A percentile compares a stretch with the other conserved stretches of the same genome.
Conservation (phyloP, 768 basidiomycete species). For the Auricularia cornea region DNA sequence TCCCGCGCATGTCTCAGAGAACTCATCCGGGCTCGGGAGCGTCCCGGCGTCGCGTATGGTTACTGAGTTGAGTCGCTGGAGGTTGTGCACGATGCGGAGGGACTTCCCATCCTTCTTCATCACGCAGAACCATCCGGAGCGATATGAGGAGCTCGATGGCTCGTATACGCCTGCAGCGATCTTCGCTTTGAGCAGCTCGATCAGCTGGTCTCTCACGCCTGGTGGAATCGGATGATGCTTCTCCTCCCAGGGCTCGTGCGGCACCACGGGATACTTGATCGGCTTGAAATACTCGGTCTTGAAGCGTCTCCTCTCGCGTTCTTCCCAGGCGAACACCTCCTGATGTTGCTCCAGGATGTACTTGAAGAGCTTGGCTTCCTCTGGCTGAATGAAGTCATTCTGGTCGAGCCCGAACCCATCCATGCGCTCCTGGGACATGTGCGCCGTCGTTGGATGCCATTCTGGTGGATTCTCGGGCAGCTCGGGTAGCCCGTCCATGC, state of each 20-base stretch:
- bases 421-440: constrained; percentile 13
- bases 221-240: not conserved
- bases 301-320: constrained; percentile 28
- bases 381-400: constrained; percentile 22
- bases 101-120: constrained; percentile 30
- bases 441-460: not conserved
- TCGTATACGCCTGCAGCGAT: constrained; percentile 33
- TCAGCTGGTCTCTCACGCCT: constrained; percentile 11
- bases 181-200: constrained; percentile 25
- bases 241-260: constrained; percentile 2
- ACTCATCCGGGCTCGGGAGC: not conserved
- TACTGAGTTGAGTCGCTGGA: constrained; percentile 29
- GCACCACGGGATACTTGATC: not conserved
- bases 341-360: not conserved
- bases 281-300: constrained; percentile 4
- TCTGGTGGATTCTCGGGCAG: constrained; percentile 2
- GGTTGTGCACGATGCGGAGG: constrained; percentile 27
- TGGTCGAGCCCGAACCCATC: constrained; percentile 8
- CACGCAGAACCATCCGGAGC: constrained; percentile 32
- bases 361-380: constrained; percentile 18
- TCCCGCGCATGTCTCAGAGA: not conserved
- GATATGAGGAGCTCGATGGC: constrained; percentile 29
- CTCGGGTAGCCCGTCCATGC: too few relatives aligned
- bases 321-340: constrained; percentile 31
- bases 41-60: constrained; percentile 18